Conservation (phyloP, 2,329 filamentous ascomycete species). For the Cladosporium colombiae region DNA sequence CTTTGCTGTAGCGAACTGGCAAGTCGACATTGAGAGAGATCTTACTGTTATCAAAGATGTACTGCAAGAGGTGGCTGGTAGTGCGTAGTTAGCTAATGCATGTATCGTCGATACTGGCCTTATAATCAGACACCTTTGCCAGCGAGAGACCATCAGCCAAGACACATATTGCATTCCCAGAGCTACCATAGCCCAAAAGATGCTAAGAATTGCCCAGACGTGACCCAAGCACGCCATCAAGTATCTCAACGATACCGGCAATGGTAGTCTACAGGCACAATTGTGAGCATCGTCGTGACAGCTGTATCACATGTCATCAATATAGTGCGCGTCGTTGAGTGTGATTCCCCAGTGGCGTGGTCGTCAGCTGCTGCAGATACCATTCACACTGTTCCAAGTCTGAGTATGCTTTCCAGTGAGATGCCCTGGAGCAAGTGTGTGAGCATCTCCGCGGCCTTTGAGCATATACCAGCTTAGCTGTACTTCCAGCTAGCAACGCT, state of each 20-base stretch:
- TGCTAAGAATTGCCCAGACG: neutral
- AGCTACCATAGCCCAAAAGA: too few relatives aligned
- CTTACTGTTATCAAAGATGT: slow-evolving; percentile 64
- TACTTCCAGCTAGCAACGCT: neutral
- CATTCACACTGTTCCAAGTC: neutral
- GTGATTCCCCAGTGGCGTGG: too few relatives aligned
- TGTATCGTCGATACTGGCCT: neutral
- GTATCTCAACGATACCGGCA: neutral
- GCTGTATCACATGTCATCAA: neutral
- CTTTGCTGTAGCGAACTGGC: slow-evolving; percentile 87
- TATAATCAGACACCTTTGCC: neutral
- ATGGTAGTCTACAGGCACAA: neutral
- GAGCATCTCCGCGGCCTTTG: neutral
- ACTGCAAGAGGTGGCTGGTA: slow-evolving; percentile 40
- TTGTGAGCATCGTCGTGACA: neutral
- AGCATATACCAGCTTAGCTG: neutral
- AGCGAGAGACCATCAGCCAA: neutral
- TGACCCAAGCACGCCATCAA: neutral
- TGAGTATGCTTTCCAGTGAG: neutral
- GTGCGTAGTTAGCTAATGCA: neutral
- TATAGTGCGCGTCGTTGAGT: neutral
- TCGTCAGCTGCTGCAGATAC: neutral
- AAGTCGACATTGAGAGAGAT: slow-evolving; percentile 69
- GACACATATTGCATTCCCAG: too few relatives aligned
- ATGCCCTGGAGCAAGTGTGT: neutral